These are phyloP conservation scores for Xerocomellus amylosporus DNA, from an alignment of 768 basidiomycete genomes.

Conservation along the genomic window DNA sequence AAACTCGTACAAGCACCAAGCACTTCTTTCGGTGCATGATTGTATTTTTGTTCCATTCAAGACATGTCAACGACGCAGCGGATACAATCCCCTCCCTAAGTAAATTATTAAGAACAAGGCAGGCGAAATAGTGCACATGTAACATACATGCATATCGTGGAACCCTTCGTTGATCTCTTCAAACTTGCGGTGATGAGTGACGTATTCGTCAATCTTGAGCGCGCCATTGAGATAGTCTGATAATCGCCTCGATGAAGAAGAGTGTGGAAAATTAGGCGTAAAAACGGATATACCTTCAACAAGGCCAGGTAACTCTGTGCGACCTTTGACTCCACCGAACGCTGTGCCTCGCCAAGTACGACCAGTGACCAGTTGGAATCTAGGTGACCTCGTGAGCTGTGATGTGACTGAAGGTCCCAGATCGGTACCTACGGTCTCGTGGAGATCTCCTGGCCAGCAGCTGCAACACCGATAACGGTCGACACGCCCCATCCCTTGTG, in stretches of 20 bases:
- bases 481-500: slow-evolving; percentile 99
- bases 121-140: not conserved
- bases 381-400: slow-evolving; percentile 17
- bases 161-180: slow-evolving; percentile 84
- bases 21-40: not conserved
- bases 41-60: slow-evolving; percentile 28
- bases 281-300: slow-evolving; percentile 64
- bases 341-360: slow-evolving; percentile 93
- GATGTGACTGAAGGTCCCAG: not conserved
- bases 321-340: slow-evolving; percentile 97
- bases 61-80: slow-evolving; percentile 94
- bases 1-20: not conserved
- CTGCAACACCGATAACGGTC: slow-evolving; percentile 95
- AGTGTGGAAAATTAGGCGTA: not conserved
- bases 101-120: slow-evolving; percentile 2
- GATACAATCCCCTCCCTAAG: slow-evolving; percentile 76
- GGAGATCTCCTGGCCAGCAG: slow-evolving; percentile 92
- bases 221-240: slow-evolving; percentile 78
- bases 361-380: slow-evolving; percentile 74
- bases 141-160: slow-evolving; percentile 92
- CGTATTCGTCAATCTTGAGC: slow-evolving; percentile 92
- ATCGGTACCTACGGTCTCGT: slow-evolving; percentile 68
- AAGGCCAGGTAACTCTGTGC: slow-evolving; percentile 91
- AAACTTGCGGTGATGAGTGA: slow-evolving; percentile 80
- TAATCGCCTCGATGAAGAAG: slow-evolving; percentile 1